phyloP scores from a whole-genome alignment of 176 grass and related monocot species.

The Guadua angustifolia region DNA sequence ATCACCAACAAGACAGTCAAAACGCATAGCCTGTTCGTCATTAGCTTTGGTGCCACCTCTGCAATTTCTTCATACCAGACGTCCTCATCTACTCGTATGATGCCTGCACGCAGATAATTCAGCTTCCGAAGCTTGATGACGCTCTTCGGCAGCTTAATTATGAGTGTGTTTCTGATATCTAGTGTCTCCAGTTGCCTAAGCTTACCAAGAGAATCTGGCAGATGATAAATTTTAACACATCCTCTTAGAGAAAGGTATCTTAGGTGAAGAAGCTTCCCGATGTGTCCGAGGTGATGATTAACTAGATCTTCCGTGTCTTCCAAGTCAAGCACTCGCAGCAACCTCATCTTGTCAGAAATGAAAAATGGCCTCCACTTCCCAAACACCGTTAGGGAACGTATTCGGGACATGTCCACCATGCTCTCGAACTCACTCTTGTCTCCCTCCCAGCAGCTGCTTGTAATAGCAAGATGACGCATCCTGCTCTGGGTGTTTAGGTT shows the following conservation, averaged over 20 bases:
- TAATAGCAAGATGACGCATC: constrained; percentile 13
- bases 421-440: background rate
- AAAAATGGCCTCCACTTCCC: background rate
- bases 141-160: background rate
- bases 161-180: background rate
- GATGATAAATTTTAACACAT: accelerated
- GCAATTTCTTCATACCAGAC: background rate
- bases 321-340: constrained; percentile 51
- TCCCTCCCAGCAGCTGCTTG: background rate
- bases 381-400: constrained; percentile 42
- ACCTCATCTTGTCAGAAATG: constrained; percentile 18
- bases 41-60: no score
- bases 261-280: constrained; percentile 34
- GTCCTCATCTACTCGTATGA: accelerated
- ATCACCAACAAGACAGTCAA: background rate
- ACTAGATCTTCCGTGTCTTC: background rate
- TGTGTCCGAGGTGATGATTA: background rate
- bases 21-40: background rate
- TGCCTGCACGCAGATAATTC: background rate
- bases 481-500: background rate
- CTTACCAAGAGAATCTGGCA: constrained; percentile 17
- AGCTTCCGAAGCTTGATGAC: background rate
- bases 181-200: background rate
- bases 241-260: constrained; percentile 38
- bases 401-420: background rate